Percentiles rank a stretch among this genome's conserved stretches.
phyloP scores from a whole-genome alignment of 2,329 filamentous ascomycete genomes.

The Neospermospora avenae region DNA sequence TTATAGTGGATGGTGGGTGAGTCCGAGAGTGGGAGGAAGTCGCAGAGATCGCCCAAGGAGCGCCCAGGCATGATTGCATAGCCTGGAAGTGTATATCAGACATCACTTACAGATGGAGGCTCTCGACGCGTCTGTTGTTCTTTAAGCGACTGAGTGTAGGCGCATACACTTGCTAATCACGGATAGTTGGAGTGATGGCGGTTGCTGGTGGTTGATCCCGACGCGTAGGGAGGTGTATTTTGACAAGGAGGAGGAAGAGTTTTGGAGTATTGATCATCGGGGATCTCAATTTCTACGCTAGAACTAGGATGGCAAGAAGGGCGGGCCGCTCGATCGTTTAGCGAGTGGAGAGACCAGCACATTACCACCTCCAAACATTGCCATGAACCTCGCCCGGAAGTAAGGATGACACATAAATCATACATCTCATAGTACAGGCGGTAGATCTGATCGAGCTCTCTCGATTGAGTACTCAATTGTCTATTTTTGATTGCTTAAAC shows the following conservation, averaged over 20 bases:
- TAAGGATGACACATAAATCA: constrained; percentile 34
- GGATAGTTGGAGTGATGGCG: constrained; percentile 27
- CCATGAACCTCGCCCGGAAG: constrained; percentile 33
- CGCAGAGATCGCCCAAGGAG: constrained; percentile 15
- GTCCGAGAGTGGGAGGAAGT: constrained; percentile 5
- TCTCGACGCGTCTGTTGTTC: constrained; percentile 31
- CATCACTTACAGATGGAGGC: constrained; percentile 28
- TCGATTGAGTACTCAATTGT: constrained; percentile 38
- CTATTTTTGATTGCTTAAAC: not conserved
- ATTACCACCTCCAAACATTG: constrained; percentile 21
- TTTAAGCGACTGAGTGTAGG: constrained; percentile 20
- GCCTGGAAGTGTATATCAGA: constrained; percentile 19
- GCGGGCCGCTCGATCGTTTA: not conserved
- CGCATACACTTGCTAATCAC: constrained; percentile 35
- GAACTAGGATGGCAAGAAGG: constrained; percentile 5
- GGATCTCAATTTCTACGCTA: constrained; percentile 24
- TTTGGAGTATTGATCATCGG: constrained; percentile 21
- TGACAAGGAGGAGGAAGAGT: constrained; percentile 34
- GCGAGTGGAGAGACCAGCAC: not conserved
- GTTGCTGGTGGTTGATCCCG: constrained; percentile 26
- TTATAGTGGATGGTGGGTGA: constrained; percentile 13
- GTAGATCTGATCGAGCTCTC: constrained; percentile 45
- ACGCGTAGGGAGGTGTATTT: constrained; percentile 27
- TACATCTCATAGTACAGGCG: constrained; percentile 63
- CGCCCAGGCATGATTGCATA: constrained; percentile 19